Conservation (phyloP, 2,329 filamentous ascomycete species). For the Monosporascus sp. region DNA sequence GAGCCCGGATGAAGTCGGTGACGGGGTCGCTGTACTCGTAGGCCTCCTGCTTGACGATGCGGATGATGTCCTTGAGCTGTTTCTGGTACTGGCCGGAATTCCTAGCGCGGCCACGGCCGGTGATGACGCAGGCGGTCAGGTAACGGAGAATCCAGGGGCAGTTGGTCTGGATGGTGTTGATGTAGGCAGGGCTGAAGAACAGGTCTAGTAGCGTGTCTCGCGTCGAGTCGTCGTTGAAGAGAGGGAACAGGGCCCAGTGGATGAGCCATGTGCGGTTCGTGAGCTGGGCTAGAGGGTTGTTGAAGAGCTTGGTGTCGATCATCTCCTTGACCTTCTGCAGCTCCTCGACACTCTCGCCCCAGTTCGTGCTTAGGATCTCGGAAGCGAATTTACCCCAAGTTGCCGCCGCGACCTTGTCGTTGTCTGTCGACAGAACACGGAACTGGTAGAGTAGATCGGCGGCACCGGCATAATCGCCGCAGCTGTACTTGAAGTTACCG, state of each 20-base stretch:
- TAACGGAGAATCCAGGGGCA: conserved; percentile 97
- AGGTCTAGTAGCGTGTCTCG: conserved; percentile 90
- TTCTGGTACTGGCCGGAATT: conserved; percentile 90
- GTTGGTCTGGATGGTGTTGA: conserved; percentile 98
- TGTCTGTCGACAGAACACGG: conserved; percentile 95
- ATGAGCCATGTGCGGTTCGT: conserved; percentile 95
- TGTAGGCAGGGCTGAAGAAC: conserved; percentile 95
- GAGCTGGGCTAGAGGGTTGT: conserved; percentile 91
- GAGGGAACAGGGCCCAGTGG: conserved; percentile 97
- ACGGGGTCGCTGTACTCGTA: conserved; percentile 97
- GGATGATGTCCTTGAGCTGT: conserved; percentile 94
- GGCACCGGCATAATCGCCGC: conserved; percentile 85
- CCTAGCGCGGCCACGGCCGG: conserved; percentile 74
- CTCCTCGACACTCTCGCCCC: conserved; percentile 90
- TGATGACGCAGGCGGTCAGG: conserved; percentile 89
- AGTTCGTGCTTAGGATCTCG: conserved; percentile 91
- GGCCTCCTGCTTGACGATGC: conserved; percentile 91
- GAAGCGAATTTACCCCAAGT: conserved; percentile 98
- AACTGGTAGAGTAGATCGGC: conserved; percentile 95
- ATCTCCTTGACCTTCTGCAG: conserved; percentile 82
- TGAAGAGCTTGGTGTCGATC: conserved; percentile 93
- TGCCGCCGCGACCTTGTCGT: conserved; percentile 91
- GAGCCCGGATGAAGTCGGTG: conserved; percentile 91
- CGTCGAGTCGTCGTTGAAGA: conserved; percentile 94
- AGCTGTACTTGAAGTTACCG: conserved; percentile 96